phyloP scores from a whole-genome alignment of 2,329 filamentous ascomycete species.

The Penicillium occitanis region DNA sequence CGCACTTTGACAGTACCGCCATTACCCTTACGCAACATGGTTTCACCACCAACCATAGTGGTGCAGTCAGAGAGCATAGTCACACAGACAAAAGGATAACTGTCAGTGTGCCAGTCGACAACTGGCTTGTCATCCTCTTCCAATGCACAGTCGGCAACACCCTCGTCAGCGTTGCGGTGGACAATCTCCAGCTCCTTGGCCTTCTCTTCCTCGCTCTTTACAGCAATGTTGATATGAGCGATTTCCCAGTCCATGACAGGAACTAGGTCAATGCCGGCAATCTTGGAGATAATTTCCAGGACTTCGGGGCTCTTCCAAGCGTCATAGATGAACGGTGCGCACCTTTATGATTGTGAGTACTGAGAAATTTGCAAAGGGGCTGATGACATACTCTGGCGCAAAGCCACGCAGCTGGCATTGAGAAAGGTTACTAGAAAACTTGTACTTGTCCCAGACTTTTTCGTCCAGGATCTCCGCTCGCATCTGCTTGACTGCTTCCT shows the following conservation, averaged over 20 bases:
- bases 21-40: slow-evolving; percentile 56
- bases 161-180: slow-evolving; percentile 42
- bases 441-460: slow-evolving; percentile 57
- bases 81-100: slow-evolving; percentile 69
- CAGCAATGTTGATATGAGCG: slow-evolving; percentile 56
- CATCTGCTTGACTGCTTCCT: slow-evolving; percentile 62
- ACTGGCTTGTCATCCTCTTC: slow-evolving; percentile 54
- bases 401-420: slow-evolving; percentile 57
- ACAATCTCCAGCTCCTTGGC: slow-evolving; percentile 43
- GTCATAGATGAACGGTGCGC: slow-evolving; percentile 64
- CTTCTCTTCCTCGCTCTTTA: slow-evolving; percentile 52
- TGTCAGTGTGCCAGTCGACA: slow-evolving; percentile 65
- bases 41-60: slow-evolving; percentile 65
- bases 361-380: not conserved
- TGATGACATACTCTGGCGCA: slow-evolving; percentile 53
- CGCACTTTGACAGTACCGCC: slow-evolving; percentile 59
- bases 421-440: slow-evolving; percentile 60
- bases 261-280: slow-evolving; percentile 57
- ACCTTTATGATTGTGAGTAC: slow-evolving; percentile 37
- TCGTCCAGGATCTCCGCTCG: slow-evolving; percentile 61
- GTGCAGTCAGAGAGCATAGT: slow-evolving; percentile 65
- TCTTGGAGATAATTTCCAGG: slow-evolving; percentile 50
- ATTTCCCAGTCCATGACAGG: slow-evolving; percentile 58
- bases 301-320: slow-evolving; percentile 58
- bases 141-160: slow-evolving; percentile 43